Evolutionary conservation across 2,329 filamentous ascomycete species (phyloP), one percentile per base, ranked within the genome.

Genomic region (Arthrobotrys iridis): DNA sequence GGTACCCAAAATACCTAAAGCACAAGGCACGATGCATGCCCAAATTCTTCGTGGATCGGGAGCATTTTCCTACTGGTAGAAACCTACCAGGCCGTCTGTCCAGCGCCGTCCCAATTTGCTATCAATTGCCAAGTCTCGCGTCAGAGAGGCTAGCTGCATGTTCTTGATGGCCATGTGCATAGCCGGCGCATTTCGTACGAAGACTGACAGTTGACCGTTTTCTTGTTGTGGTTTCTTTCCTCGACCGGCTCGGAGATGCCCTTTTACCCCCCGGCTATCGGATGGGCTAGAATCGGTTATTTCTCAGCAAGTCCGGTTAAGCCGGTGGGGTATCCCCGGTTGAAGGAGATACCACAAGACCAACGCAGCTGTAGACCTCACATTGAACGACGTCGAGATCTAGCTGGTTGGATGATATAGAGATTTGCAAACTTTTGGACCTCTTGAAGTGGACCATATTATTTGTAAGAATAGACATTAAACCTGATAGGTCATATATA

Each of bases 291-390:
- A 70, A 28, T 70, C 65, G 65, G 55, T 37, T 70, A 70, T 70
- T 50, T 13, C 45, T 52, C 57, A 70, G 24, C 55, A 70, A 70
- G 41, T 46, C 63, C 63, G 63, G 48, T 46, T 67, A 4, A 20
- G 50, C 68, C 59, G 68, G 48, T 65, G 68, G 59, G 60, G 50
- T 60, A 65, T 65, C 52, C 45, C 67, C 67, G 68, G 46, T 41
- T 26, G 45, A 22, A 24, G 1, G 37, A 15, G 55, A 60, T 73
- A 45, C 26, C 50, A 73, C 68, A 46, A 24, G 10, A n/a, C 24
- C 60, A 59, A 60, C 59, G 45, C 68, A 55, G 15, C 28, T 11
- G 18, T 43, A n/a, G 11, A 1, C 11, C 6, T 15, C n/a, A n/a
- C n/a, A n/a, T n/a, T n/a, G n/a, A n/a, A n/a, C n/a, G n/a, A n/a